These are phyloP conservation scores for Perkinsus marinus DNA, from an alignment of 169 alveolate species.

Conservation along the genomic window DNA sequence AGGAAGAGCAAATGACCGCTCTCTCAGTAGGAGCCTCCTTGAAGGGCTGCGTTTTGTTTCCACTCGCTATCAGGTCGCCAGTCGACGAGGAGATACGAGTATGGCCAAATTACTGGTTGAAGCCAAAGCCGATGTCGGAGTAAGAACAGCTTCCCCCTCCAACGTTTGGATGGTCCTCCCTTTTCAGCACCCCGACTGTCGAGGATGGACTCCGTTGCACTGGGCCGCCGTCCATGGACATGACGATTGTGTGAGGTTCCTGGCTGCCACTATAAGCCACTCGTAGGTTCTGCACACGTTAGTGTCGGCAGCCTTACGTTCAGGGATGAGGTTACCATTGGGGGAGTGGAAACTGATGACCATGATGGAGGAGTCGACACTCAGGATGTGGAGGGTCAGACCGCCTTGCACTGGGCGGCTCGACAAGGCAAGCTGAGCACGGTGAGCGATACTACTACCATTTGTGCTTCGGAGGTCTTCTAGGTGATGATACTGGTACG, in stretches of 20 bases:
- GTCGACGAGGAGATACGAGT: neutral
- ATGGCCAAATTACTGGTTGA: neutral
- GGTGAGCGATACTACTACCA: neutral
- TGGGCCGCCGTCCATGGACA: neutral
- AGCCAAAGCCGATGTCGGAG: neutral
- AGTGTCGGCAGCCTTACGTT: no score
- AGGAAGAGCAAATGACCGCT: neutral
- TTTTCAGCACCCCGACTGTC: neutral
- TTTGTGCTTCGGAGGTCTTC: neutral
- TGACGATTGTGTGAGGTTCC: neutral
- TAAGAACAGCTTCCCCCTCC: neutral
- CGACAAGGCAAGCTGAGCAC: neutral
- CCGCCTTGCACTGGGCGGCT: neutral
- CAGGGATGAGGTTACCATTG: no score
- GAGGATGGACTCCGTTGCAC: neutral
- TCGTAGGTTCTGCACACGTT: neutral
- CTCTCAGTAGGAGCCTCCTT: neutral
- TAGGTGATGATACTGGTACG: neutral
- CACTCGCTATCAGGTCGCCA: neutral
- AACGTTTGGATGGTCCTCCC: neutral
- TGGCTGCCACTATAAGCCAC: neutral
- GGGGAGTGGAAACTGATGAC: neutral
- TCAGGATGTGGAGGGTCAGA: neutral
- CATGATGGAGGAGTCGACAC: neutral
- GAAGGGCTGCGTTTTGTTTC: neutral